A percentile compares a stretch with the other conserved stretches of the same genome.
phyloP scores from a whole-genome alignment of 129 eudicot species.

The Escallonia rubra region DNA sequence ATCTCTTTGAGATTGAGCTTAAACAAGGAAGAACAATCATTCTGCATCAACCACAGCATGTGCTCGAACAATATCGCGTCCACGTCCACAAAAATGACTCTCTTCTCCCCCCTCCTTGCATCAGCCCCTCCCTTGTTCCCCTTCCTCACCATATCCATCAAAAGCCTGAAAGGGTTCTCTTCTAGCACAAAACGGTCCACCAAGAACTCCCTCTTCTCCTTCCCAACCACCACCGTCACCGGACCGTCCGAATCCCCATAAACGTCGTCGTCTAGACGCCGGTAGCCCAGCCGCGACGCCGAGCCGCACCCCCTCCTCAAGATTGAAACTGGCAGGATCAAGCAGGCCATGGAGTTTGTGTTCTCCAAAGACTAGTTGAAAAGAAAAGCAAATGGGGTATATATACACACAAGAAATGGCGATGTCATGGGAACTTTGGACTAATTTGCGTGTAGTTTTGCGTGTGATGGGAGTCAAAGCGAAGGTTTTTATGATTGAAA shows the following conservation, averaged over 20 bases:
- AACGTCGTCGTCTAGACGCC: constrained; percentile 22
- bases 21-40: constrained; percentile 30
- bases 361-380: not conserved
- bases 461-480: constrained; percentile 21
- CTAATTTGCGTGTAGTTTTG: not conserved
- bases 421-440: not conserved
- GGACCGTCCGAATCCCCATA: constrained; percentile 34
- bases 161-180: constrained; percentile 61
- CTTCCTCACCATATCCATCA: constrained; percentile 52
- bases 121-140: constrained; percentile 11
- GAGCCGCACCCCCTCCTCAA: constrained; percentile 38
- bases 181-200: constrained; percentile 67
- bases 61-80: constrained; percentile 39
- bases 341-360: constrained; percentile 43
- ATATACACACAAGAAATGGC: not conserved
- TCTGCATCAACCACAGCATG: constrained; percentile 39
- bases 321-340: constrained; percentile 50
- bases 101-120: constrained; percentile 19
- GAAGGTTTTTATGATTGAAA: constrained; percentile 8
- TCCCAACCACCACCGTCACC: constrained; percentile 63
- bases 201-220: constrained; percentile 54
- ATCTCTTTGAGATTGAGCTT: constrained; percentile 34
- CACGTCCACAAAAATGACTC: constrained; percentile 58
- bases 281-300: constrained; percentile 40
- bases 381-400: not conserved